Percentiles rank a stretch among this genome's conserved stretches.
Evolutionary conservation across 1,284 basidiomycete species (phyloP).

Genomic region (Irpex sp.): DNA sequence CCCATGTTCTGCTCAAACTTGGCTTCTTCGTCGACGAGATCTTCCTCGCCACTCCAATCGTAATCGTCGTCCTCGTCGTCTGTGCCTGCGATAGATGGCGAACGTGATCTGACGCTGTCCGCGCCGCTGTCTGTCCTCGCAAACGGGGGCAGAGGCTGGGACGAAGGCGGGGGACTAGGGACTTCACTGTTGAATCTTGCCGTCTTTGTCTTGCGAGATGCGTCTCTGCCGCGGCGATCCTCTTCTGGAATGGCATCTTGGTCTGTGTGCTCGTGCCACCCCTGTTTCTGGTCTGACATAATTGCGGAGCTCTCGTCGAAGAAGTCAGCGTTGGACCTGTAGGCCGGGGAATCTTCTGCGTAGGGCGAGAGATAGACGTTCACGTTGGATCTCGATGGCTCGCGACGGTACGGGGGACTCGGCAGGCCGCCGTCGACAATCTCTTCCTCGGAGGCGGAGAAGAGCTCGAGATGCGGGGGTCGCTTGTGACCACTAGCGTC

Average conservation of each 20-base stretch:
- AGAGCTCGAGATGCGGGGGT: conserved; percentile 20
- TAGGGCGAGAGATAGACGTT: conserved; percentile 22
- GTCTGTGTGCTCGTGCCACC: conserved; percentile 9
- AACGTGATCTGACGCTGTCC: conserved; percentile 31
- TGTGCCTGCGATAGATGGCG: conserved; percentile 47
- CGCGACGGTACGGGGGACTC: conserved; percentile 30
- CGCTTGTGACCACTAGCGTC: not conserved
- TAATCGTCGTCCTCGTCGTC: conserved; percentile 58
- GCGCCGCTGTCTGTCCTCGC: conserved; percentile 21
- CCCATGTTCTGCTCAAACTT: conserved; percentile 62
- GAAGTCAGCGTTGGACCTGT: conserved; percentile 23
- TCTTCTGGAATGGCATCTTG: conserved; percentile 5
- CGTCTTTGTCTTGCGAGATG: conserved; percentile 6
- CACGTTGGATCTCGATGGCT: conserved; percentile 25
- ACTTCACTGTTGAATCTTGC: conserved; percentile 8
- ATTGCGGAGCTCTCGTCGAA: conserved; percentile 8
- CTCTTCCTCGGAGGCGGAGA: conserved; percentile 22
- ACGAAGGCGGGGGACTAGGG: conserved; percentile 18
- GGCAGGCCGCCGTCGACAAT: conserved; percentile 23
- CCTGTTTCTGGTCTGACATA: conserved; percentile 20
- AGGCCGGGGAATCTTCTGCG: conserved; percentile 24
- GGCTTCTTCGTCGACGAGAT: conserved; percentile 63
- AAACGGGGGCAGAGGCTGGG: conserved; percentile 12
- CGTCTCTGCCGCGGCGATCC: not conserved
- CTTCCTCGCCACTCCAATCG: conserved; percentile 74